Evolutionary conservation across 148 eudicot genomes (phyloP), one percentile per base, ranked within the genome.

Genomic region (Spergularia marina): DNA sequence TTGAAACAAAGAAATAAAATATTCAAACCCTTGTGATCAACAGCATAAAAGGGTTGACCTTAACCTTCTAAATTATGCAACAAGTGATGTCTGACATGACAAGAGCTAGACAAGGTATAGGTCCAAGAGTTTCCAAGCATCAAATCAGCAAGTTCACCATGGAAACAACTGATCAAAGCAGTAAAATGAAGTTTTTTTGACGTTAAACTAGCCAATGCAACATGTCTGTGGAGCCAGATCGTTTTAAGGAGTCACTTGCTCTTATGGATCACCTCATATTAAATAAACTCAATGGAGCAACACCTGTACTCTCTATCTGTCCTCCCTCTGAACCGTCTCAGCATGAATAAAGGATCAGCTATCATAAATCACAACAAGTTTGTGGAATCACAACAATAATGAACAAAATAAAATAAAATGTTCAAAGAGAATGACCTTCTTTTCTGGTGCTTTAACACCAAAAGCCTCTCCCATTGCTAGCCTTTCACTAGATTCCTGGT

Each of bases 391-490:
- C 10, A 44, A 60, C 20, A 14, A 18, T 44, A 44, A 6, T 15
- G 64, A 23, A 7, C 18, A 52, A 74, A n/a, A 72, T 11, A 9
- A 7, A 39, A 21, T 0, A 18, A 30, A 30, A 30, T 30, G 36
- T 30, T 30, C 36, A 36, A 4, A 72, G 36, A 30, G 52, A 54
- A 73, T 81, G 71, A 95, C 98, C 94, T 89, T 90, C 78, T 86
- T 82, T 68, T 73, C 90, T 62, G 97, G 96, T 78, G 91, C 86
- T 84, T 92, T 92, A 70, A 95, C 82, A 74, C 98, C 97, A 76
- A 95, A 92, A 74, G 87, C 96, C 85, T 95, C 97, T 59, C 98
- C 98, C 97, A 90, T 87, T 69, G 98, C 98, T 82, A 95, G 97
- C 66, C 79, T 86, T 75, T 89, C 94, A 58, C 97, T 95, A 64